These are phyloP conservation scores for Ophiostoma perfectum DNA, from an alignment of 2,329 filamentous ascomycete genomes.

Conservation along the genomic window DNA sequence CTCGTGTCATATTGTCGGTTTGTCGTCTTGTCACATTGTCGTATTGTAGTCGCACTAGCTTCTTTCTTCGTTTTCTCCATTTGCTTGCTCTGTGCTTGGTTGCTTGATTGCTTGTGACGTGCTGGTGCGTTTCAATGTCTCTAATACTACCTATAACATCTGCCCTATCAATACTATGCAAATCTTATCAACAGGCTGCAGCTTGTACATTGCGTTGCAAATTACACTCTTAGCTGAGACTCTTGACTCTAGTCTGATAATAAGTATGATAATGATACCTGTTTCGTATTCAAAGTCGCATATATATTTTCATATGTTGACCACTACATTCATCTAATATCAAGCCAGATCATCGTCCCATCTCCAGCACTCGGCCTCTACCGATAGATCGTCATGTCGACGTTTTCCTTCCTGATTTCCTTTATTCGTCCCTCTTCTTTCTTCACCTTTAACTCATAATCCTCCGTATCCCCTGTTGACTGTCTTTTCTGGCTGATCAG, in stretches of 20 bases:
- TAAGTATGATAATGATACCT: too few relatives aligned
- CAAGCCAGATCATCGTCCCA: constrained; percentile 10
- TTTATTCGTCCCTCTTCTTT: neutral
- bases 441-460: neutral
- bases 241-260: too few relatives aligned
- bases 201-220: neutral
- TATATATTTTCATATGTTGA: too few relatives aligned
- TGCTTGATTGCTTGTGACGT: neutral
- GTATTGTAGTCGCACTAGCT: neutral
- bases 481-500: neutral
- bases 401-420: neutral
- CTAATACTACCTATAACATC: neutral
- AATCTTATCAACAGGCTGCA: constrained; percentile 8
- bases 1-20: neutral
- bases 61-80: neutral
- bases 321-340: neutral
- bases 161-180: constrained; percentile 6
- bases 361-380: constrained; percentile 7
- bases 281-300: neutral
- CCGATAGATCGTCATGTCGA: constrained; percentile 2
- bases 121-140: neutral
- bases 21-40: neutral
- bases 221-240: too few relatives aligned
- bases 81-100: too few relatives aligned
- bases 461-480: constrained; percentile 8